These are phyloP conservation scores for Lobosporangium transversale DNA, from an alignment of 192 early-diverging fungal genomes.

Conservation along the genomic window DNA sequence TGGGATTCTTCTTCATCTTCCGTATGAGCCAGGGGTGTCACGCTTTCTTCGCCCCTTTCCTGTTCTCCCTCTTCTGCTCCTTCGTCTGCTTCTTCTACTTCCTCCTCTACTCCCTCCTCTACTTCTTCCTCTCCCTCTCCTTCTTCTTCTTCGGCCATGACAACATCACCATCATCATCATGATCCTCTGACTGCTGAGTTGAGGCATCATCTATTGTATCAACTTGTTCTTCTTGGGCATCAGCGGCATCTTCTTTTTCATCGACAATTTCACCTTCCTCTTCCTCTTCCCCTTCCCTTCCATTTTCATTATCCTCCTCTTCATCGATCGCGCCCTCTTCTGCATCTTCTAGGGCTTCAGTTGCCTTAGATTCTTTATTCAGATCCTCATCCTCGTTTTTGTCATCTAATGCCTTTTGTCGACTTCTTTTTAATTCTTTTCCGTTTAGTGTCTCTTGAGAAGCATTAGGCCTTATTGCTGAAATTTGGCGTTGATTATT, in stretches of 20 bases:
- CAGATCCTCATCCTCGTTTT: conserved; percentile 21
- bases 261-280: conserved; percentile 16
- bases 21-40: conserved; percentile 5
- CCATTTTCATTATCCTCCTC: conserved; percentile 9
- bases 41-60: conserved; percentile 18
- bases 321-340: not conserved
- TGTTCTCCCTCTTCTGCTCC: too few relatives aligned
- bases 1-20: conserved; percentile 27
- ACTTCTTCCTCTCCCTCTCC: too few relatives aligned
- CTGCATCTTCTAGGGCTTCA: not conserved
- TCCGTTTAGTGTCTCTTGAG: conserved; percentile 11
- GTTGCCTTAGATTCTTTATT: conserved; percentile 11
- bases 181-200: conserved; percentile 11
- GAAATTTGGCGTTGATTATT: not conserved
- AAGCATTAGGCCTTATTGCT: not conserved
- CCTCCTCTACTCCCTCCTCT: too few relatives aligned
- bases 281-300: conserved; percentile 13
- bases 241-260: not conserved
- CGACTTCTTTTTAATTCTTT: conserved; percentile 18
- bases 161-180: conserved; percentile 20
- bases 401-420: conserved; percentile 18
- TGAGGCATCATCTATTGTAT: conserved; percentile 1
- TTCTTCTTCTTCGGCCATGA: conserved; percentile 16
- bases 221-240: not conserved
- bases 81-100: too few relatives aligned